These are phyloP conservation scores for Aspergillus luchuensis DNA, from an alignment of 2,329 filamentous ascomycete species.

Conservation along the genomic window DNA sequence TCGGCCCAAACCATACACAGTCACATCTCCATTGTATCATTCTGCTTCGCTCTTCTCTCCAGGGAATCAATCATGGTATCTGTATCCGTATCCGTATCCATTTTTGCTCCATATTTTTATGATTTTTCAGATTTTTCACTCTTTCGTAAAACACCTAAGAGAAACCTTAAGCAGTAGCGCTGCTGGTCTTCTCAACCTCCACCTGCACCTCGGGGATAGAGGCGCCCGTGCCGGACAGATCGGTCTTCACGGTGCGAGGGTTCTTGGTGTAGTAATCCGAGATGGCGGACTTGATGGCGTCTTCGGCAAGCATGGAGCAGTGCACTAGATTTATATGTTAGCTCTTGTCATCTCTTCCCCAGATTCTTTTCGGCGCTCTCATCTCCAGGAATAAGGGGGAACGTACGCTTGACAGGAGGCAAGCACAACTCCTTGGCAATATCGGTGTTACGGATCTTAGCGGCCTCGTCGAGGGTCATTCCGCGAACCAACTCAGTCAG, in stretches of 20 bases:
- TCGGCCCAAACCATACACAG: not conserved
- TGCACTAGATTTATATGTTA: constrained; percentile 59
- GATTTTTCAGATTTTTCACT: constrained; percentile 12
- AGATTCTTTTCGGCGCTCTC: not conserved
- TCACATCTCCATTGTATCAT: not conserved
- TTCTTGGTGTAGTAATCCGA: constrained; percentile 91
- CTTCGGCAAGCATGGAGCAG: constrained; percentile 90
- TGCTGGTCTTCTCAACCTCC: constrained; percentile 46
- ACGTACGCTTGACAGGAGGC: constrained; percentile 84
- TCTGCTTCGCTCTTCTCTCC: not conserved
- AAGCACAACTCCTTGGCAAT: constrained; percentile 95
- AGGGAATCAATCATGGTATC: constrained; percentile 7
- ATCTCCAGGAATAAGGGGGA: not conserved
- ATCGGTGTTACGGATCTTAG: constrained; percentile 92
- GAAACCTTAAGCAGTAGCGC: constrained; percentile 21
- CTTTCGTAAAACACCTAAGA: constrained; percentile 20
- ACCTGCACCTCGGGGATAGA: constrained; percentile 62
- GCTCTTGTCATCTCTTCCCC: not conserved
- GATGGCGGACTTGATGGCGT: constrained; percentile 90
- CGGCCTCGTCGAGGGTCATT: constrained; percentile 94
- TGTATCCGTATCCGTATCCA: not conserved
- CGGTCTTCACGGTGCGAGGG: constrained; percentile 71
- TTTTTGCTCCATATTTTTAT: constrained; percentile 7
- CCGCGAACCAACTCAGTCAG: constrained; percentile 91
- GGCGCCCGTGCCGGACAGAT: constrained; percentile 73